phyloP scores from a whole-genome alignment of 352 stramenopile genomes.

The Elongisporangium anandrum region DNA sequence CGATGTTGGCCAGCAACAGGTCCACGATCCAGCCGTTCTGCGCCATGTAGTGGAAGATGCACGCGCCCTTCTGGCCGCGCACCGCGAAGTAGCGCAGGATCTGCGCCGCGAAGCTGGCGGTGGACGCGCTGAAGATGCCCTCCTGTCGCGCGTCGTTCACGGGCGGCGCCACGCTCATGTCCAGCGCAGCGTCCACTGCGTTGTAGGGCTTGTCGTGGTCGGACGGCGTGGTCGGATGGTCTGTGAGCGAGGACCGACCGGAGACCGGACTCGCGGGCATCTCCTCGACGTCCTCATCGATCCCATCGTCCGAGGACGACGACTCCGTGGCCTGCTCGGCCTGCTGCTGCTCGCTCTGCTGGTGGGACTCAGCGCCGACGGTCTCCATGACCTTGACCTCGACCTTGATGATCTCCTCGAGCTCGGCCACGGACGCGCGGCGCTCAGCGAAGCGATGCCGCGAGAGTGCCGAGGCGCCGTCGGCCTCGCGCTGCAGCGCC shows the following conservation, averaged over 20 bases:
- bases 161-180: constrained; percentile 29
- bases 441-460: constrained; percentile 34
- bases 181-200: constrained; percentile 14
- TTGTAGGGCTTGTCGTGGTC: constrained; percentile 22
- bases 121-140: constrained; percentile 72
- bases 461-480: constrained; percentile 31
- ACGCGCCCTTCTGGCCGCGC: constrained; percentile 68
- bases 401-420: constrained; percentile 73
- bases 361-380: constrained; percentile 55
- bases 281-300: constrained; percentile 8
- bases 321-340: constrained; percentile 35
- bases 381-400: constrained; percentile 73
- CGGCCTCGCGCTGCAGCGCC: constrained; percentile 54
- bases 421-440: constrained; percentile 47
- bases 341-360: constrained; percentile 34
- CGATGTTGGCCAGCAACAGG: constrained; percentile 74
- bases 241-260: constrained; percentile 12
- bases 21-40: constrained; percentile 52
- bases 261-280: constrained; percentile 1
- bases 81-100: constrained; percentile 81
- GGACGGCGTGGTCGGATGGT: constrained; percentile 10
- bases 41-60: constrained; percentile 69
- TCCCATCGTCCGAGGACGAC: constrained; percentile 27
- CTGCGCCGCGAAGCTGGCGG: constrained; percentile 75
- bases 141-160: constrained; percentile 45